Base-by-base conservation (phyloP, 1,139 yeast species). In the Sugiyamaella grinbergsii region DNA sequence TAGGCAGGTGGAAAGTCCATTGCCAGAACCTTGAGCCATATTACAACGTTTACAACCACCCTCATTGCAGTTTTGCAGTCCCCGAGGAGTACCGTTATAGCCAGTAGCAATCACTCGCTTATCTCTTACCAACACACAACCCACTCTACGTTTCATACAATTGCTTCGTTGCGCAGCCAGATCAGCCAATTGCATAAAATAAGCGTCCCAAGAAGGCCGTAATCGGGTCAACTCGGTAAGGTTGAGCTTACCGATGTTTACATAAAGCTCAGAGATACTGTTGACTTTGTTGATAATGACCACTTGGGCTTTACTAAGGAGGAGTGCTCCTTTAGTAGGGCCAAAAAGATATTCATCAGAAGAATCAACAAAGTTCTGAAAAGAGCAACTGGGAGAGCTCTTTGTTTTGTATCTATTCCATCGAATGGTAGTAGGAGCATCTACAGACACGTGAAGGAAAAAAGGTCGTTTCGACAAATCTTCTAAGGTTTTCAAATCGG, bases 121-220 rank as follows among this genome's bases (percentile, higher is more conserved):
- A 50, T 88, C 94, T 49, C 91, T 77, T 0, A 89, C 97, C 26
- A 93, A 79, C 2, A 94, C 98, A 68, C 98, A 91, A 0, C 98
- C 98, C 1, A 93, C 98, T 53, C 96, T 76, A 53, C 98, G 76
- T 67, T 93, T 94, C 98, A 93, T 94, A 71, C 98, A 94, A 61
- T 93, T 94, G 31, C 95, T 83, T 58, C 99, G 74, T 49, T 84
- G 75, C 0, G 98, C 96, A 0, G 98, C 98, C 61, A 94, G 76
- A 58, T 88, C 91, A 0, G 98, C 98, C 52, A 93, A 71, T 43
- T 83, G 74, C 98, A 93, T 93, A 66, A 93, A 93, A 65, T 93
- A 93, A 1, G 93, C 79, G 67, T 93, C 98, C 99, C 99, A 93
- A 2, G 84, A 79, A 0, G 99, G 99, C 50, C 99, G 75, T 47